phyloP scores from a whole-genome alignment of 176 grass and related monocot species.

The Phoenix dactylifera region DNA sequence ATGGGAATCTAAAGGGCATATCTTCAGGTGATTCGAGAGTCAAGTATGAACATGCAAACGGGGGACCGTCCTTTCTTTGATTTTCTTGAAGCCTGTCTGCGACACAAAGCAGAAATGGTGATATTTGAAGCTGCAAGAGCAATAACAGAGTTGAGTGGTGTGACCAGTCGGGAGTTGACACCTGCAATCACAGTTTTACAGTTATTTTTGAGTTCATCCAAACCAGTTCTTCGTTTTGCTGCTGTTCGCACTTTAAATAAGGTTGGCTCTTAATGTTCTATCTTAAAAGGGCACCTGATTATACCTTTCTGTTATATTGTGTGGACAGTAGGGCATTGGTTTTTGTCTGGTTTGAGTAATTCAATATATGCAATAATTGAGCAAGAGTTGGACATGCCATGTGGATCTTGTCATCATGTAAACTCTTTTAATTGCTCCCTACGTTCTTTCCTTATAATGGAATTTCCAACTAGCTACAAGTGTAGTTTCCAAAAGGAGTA shows the following conservation, averaged over 20 bases:
- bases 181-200: slow-evolving; percentile 96
- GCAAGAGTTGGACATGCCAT: too few species aligned
- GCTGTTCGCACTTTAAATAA: slow-evolving; percentile 96
- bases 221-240: slow-evolving; percentile 94
- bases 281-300: too few species aligned
- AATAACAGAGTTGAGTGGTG: slow-evolving; percentile 90
- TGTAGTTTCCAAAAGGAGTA: too few species aligned
- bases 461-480: too few species aligned
- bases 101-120: slow-evolving; percentile 97
- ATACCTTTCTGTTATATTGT: too few species aligned
- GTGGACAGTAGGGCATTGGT: too few species aligned
- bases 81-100: slow-evolving; percentile 83
- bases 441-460: too few species aligned
- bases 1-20: background rate
- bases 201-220: slow-evolving; percentile 97
- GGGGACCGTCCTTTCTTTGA: slow-evolving; percentile 96
- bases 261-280: slow-evolving; percentile 17
- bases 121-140: slow-evolving; percentile 96
- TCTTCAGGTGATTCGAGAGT: slow-evolving; percentile 88
- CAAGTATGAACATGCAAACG: slow-evolving; percentile 48
- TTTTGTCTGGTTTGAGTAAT: too few species aligned
- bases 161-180: slow-evolving; percentile 87
- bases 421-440: too few species aligned
- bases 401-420: too few species aligned
- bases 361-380: too few species aligned